Evolutionary conservation across 139 green algal species (phyloP).

Genomic region (Astrephomene gubernaculifera): DNA sequence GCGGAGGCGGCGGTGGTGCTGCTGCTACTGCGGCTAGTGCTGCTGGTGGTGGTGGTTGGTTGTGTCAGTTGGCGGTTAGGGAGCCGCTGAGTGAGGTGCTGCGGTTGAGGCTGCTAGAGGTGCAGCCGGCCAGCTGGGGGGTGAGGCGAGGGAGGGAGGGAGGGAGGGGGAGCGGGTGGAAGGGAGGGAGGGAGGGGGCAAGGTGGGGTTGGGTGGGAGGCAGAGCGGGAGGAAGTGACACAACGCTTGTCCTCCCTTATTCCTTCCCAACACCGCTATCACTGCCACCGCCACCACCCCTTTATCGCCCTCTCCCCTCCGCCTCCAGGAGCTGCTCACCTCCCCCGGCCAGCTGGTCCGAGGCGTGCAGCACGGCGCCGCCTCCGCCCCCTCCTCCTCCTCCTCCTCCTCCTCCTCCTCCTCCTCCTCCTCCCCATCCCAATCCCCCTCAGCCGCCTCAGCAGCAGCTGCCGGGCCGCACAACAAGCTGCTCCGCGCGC

Average conservation of each 20-base stretch:
- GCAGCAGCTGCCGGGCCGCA: constrained; percentile 16
- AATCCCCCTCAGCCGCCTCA: neutral
- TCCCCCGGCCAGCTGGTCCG: too few relatives aligned
- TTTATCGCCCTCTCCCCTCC: too few relatives aligned
- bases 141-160: constrained; percentile 4
- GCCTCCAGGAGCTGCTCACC: too few relatives aligned
- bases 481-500: neutral
- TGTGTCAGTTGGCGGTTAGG: neutral
- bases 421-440: neutral
- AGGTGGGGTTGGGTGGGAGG: neutral
- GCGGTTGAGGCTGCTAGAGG: neutral
- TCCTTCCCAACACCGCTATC: too few relatives aligned
- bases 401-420: neutral
- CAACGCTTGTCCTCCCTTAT: too few relatives aligned
- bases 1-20: neutral
- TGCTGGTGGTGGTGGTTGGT: neutral
- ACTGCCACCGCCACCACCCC: too few relatives aligned
- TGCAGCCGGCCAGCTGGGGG: neutral
- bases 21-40: neutral
- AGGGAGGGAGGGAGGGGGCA: neutral
- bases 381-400: neutral
- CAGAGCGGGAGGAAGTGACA: too few relatives aligned
- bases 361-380: too few relatives aligned
- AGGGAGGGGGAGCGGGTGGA: neutral
- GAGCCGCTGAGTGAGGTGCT: constrained; percentile 26